Base-by-base conservation (phyloP, 176 grass and related monocot genomes). In the Canna indica region DNA sequence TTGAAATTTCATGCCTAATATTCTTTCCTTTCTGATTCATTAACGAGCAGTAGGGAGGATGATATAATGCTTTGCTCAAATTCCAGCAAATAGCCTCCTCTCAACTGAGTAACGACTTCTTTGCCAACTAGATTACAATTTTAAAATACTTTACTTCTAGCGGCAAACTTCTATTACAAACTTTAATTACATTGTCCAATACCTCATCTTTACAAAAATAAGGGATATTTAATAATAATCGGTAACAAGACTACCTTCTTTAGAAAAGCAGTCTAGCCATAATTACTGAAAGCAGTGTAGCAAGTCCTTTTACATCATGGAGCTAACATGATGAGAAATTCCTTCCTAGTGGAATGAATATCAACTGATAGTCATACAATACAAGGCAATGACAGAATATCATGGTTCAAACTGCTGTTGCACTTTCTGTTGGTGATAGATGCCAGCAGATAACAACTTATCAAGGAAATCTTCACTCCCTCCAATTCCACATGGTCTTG, bases 401-500 rank as follows among this genome's bases (percentile, higher is more conserved):
- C 66, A 14, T 14, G 17, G 35, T 17, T 33, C 47, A 53, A 53
- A 26, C 16, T 10, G 3, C 47, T 52, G 30, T 33, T 20, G 20
- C 14, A 25, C 16, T 35, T 33, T 33, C 46, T n/a, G 20, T 71
- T 71, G 28, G 42, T 22, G 15, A 35, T 53, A 71, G 69, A 54
- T n/a, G 30, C 47, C 69, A 71, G 7, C 9, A 71, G 46, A 35
- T 15, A 44, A n/a, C n/a, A 71, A 1, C 17, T 48, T 53, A 32
- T 71, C 25, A 20, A 50, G 33, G 45, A 24, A 68, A 16, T 30
- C 30, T 50, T 50, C 68, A 33, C 27, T 30, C 46, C 39, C 12
- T 71, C 29, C 68, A 33, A 30, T 18, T 71, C n/a, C 46, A 71
- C 46, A 28, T n/a, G 68, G 15, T 53, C 44, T 71, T 34, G 29